Base-by-base conservation (phyloP, 305 asterid species). In the Fraxinus paxiana region DNA sequence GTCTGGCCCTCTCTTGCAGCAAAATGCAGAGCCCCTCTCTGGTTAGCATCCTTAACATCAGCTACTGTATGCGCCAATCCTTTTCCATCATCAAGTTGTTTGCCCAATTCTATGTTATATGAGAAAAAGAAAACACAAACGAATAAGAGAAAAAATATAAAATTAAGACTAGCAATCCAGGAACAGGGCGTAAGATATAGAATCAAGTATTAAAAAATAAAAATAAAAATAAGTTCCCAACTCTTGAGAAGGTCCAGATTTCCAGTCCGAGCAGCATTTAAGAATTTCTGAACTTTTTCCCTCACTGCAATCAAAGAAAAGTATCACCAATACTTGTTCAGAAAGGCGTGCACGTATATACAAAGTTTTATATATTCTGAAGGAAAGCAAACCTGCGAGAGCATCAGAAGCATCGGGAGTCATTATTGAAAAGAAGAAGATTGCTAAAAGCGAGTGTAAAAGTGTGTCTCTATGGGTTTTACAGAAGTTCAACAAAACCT, bases 11-110 rank as follows among this genome's bases (percentile, higher is more conserved):
- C 99, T 80, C 96, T 91, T 22, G 99, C 96, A 30, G 99, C 97
- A 88, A 96, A 96, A 79, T 91, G 97, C 83, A 96, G 89, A 48
- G 99, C 97, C 84, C 97, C 98, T 91, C 99, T 88, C 87, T 94
- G 90, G 82, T 96, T 96, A 48, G 98, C 99, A 90, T 96, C 99
- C 94, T 91, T 92, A 84, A 96, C 90, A 86, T 90, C 96, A 30
- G 85, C 88, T 56, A 91, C 90, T 4, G 99, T 92, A 81, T 86
- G 91, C 6, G 90, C 85, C 75, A 93, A 79, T 51, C 97, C 99
- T 83, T 92, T 92, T 37, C 99, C 98, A 76, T 82, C 93, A 86
- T 92, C 99, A 77, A 96, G 97, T 67, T 88, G 92, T 59, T 86
- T 84, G 20, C 90, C 97, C 78, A 88, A 83, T 37, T 91, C 98